Evolutionary conservation across 2,329 filamentous ascomycete genomes (phyloP).

Genomic region (Aureobasidium musti): DNA sequence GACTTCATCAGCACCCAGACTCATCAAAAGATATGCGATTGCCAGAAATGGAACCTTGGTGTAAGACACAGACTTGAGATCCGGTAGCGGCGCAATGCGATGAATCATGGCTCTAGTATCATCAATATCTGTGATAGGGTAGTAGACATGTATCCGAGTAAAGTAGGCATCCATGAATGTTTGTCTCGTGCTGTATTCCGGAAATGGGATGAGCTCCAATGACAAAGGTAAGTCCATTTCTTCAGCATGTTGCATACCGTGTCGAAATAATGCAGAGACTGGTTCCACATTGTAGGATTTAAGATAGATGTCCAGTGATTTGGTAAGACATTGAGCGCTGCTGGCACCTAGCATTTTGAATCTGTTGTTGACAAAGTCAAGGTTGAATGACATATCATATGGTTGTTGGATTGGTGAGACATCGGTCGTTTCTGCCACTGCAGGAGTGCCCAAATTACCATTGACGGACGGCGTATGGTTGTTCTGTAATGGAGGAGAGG

Average conservation of each 20-base stretch:
- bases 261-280: constrained; percentile 14
- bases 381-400: constrained; percentile 25
- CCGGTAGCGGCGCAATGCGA: constrained; percentile 12
- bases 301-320: constrained; percentile 21
- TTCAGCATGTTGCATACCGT: constrained; percentile 23
- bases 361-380: constrained; percentile 26
- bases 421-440: not conserved
- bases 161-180: constrained; percentile 19
- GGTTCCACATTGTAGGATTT: constrained; percentile 17
- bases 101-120: constrained; percentile 24
- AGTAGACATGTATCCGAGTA: constrained; percentile 21
- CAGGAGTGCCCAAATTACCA: not conserved
- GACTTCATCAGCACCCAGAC: constrained; percentile 20
- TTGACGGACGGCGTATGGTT: not conserved
- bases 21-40: constrained; percentile 22
- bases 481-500: not conserved
- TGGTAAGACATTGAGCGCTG: constrained; percentile 24
- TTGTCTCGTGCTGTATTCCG: constrained; percentile 12
- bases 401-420: constrained; percentile 20
- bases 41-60: constrained; percentile 10
- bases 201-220: constrained; percentile 8
- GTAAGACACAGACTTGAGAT: constrained; percentile 10
- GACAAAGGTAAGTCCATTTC: constrained; percentile 21
- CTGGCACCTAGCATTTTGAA: constrained; percentile 26
- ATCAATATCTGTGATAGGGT: constrained; percentile 15